Percentiles rank a stretch among this genome's conserved stretches.
These are phyloP conservation scores for Umbellularia californica DNA, from an alignment of 164 flowering plant genomes.

Conservation along the genomic window DNA sequence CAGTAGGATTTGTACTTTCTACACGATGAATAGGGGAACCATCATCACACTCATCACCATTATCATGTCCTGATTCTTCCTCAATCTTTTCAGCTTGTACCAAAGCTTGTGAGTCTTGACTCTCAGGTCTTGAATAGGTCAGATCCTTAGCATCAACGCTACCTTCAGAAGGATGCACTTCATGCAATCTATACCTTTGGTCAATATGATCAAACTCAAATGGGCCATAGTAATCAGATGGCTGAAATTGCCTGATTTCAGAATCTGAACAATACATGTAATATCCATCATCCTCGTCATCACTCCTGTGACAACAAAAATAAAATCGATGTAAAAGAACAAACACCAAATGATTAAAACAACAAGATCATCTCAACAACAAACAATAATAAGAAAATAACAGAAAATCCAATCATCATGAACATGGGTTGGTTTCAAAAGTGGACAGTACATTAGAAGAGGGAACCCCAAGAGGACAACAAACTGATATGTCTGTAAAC, in stretches of 20 bases:
- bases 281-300: conserved; percentile 65
- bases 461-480: neutral
- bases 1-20: conserved; percentile 45
- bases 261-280: conserved; percentile 47
- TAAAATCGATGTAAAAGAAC: neutral
- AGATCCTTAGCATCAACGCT: conserved; percentile 31
- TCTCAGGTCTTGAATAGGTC: conserved; percentile 35
- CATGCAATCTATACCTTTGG: conserved; percentile 39
- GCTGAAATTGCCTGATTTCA: conserved; percentile 40
- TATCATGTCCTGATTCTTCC: conserved; percentile 32
- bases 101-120: conserved; percentile 28
- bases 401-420: neutral
- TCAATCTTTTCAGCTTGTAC: conserved; percentile 23
- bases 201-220: conserved; percentile 48
- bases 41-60: conserved; percentile 39
- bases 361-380: neutral
- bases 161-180: conserved; percentile 46
- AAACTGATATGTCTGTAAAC: neutral
- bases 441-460: neutral
- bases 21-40: conserved; percentile 44
- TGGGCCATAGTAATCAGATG: conserved; percentile 40
- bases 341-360: neutral
- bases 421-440: neutral
- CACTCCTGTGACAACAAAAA: conserved; percentile 47
- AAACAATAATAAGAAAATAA: neutral